A percentile compares a stretch with the other conserved stretches of the same genome.
phyloP scores from a whole-genome alignment of 345 rosid species.

The Acer saccharum region DNA sequence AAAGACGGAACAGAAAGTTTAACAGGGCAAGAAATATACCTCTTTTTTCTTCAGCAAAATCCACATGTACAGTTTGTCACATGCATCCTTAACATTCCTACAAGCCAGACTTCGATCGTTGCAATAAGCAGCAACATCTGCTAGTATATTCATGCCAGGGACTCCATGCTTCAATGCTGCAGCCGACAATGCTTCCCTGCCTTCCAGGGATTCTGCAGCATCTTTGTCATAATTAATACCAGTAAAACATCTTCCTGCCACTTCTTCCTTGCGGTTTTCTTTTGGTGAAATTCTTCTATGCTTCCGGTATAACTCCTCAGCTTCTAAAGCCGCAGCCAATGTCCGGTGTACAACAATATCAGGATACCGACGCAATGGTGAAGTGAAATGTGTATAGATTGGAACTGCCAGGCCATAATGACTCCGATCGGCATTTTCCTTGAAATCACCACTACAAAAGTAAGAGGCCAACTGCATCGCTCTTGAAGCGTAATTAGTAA shows the following conservation, averaged over 20 bases:
- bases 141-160: conserved; percentile 51
- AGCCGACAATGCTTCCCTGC: conserved; percentile 53
- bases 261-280: conserved; percentile 18
- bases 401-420: conserved; percentile 89
- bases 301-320: conserved; percentile 56
- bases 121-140: conserved; percentile 63
- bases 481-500: conserved; percentile 67
- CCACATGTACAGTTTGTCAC: conserved; percentile 87
- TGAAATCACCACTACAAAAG: conserved; percentile 74
- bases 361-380: conserved; percentile 88
- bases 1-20: neutral
- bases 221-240: conserved; percentile 57
- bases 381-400: conserved; percentile 88
- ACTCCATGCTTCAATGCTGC: conserved; percentile 66
- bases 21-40: conserved; percentile 36
- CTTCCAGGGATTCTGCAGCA: conserved; percentile 60
- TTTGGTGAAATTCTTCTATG: conserved; percentile 20
- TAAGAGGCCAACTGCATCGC: conserved; percentile 84
- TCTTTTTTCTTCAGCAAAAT: conserved; percentile 63
- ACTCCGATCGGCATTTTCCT: conserved; percentile 63
- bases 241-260: conserved; percentile 48
- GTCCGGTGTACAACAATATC: conserved; percentile 88
- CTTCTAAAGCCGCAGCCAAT: conserved; percentile 83
- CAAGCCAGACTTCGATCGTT: conserved; percentile 73
- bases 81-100: conserved; percentile 73